A percentile compares a stretch with the other conserved stretches of the same genome.
Conservation (phyloP, 164 flowering plant genomes). For the Magnolia changhungtana region DNA sequence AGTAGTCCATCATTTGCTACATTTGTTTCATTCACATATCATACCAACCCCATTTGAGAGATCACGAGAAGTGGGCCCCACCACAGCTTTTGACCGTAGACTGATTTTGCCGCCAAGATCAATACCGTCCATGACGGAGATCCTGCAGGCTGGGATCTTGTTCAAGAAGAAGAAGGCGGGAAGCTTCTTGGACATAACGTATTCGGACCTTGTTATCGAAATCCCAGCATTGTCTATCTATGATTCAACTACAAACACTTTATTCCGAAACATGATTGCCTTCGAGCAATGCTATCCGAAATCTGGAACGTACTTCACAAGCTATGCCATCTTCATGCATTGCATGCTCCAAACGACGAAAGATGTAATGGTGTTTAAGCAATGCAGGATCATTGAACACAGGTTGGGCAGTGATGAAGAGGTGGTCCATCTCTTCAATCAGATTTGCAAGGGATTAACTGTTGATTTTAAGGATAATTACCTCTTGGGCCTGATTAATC, state of each 20-base stretch:
- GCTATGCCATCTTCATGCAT: slow-evolving; percentile 3
- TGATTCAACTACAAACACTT: background rate
- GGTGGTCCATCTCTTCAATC: slow-evolving; percentile 2
- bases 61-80: background rate
- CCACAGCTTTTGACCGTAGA: background rate
- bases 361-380: background rate
- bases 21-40: background rate
- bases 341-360: background rate
- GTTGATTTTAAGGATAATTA: background rate
- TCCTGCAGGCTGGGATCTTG: background rate
- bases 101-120: background rate
- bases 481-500: background rate
- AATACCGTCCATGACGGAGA: background rate
- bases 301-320: slow-evolving; percentile 1
- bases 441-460: slow-evolving; percentile 1
- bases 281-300: slow-evolving; percentile 2
- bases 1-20: slow-evolving; percentile 1
- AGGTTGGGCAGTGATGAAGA: slow-evolving; percentile 4
- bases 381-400: slow-evolving; percentile 3
- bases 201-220: background rate
- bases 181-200: background rate
- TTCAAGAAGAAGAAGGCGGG: background rate
- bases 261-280: slow-evolving; percentile 8
- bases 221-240: background rate
- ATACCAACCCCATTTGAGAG: background rate